A percentile compares a stretch with the other conserved stretches of the same genome.
phyloP scores from a whole-genome alignment of 345 rosid species.

The Eucalyptus cloeziana region DNA sequence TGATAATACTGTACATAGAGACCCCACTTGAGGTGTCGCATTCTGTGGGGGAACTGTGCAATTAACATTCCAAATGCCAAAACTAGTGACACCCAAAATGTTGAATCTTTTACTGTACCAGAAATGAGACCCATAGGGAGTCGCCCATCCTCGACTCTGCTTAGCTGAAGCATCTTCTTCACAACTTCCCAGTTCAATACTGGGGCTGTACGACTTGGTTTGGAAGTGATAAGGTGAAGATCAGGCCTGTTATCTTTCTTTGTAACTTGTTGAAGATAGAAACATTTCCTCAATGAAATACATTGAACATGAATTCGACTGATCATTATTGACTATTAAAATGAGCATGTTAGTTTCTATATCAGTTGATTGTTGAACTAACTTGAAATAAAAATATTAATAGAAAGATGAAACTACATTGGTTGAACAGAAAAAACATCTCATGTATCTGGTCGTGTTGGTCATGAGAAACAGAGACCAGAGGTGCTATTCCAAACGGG shows the following conservation, averaged over 20 bases:
- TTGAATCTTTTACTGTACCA: neutral
- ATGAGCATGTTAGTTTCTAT: neutral
- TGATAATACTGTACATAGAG: neutral
- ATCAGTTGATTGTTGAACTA: neutral
- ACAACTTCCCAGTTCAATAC: neutral
- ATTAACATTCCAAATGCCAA: neutral
- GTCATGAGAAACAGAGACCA: neutral
- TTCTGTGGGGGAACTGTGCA: neutral
- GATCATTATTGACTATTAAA: neutral
- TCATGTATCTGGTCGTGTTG: neutral
- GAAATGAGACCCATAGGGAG: neutral
- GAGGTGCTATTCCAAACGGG: neutral
- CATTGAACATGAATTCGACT: neutral
- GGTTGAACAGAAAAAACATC: neutral
- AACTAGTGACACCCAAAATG: neutral
- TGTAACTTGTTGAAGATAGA: neutral
- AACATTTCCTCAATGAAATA: neutral
- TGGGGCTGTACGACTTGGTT: neutral
- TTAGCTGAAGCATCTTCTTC: neutral
- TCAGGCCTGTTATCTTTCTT: neutral
- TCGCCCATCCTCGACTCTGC: neutral
- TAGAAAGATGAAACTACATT: neutral
- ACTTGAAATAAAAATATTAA: neutral
- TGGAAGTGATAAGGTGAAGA: neutral
- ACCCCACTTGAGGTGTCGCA: neutral